Evolutionary conservation across 1,284 basidiomycete species (phyloP).

Genomic region (Thelephora terrestris): DNA sequence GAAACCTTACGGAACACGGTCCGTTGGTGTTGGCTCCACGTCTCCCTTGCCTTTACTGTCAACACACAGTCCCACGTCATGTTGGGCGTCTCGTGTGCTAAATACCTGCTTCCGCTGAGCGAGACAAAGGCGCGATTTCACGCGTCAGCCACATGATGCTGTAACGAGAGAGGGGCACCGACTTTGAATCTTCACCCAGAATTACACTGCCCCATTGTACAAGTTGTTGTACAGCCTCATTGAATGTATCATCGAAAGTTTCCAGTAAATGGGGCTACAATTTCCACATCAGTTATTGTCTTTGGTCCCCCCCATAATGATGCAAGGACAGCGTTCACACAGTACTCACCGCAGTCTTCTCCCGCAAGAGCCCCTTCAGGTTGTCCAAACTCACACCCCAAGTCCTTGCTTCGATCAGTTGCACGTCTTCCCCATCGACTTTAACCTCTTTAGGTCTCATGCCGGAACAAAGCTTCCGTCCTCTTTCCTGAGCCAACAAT

Average conservation of each 20-base stretch:
- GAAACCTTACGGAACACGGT: slow-evolving; percentile 52
- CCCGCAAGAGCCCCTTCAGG: slow-evolving; percentile 43
- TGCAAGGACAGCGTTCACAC: slow-evolving; percentile 6
- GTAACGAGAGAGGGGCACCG: slow-evolving; percentile 26
- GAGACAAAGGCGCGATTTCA: slow-evolving; percentile 11
- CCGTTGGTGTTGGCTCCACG: slow-evolving; percentile 61
- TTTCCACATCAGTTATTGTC: slow-evolving; percentile 11
- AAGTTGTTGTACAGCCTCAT: slow-evolving; percentile 77
- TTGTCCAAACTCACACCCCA: slow-evolving; percentile 61
- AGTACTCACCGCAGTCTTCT: slow-evolving; percentile 42
- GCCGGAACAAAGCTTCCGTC: slow-evolving; percentile 60
- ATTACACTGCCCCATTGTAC: slow-evolving; percentile 75
- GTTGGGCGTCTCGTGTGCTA: slow-evolving; percentile 66
- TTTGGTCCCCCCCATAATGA: slow-evolving; percentile 5
- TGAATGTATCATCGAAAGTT: slow-evolving; percentile 62
- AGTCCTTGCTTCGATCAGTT: slow-evolving; percentile 48
- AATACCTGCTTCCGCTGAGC: slow-evolving; percentile 59
- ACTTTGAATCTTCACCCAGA: slow-evolving; percentile 62
- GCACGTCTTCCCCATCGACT: slow-evolving; percentile 27
- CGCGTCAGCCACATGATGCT: neutral
- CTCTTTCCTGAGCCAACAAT: slow-evolving; percentile 59
- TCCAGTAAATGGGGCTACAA: slow-evolving; percentile 39
- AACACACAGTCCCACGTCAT: slow-evolving; percentile 65
- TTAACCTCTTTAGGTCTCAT: slow-evolving; percentile 31
- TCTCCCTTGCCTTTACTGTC: slow-evolving; percentile 57